phyloP scores from a whole-genome alignment of 805 yeast genomes.

The Sugiyamaella valdiviana region DNA sequence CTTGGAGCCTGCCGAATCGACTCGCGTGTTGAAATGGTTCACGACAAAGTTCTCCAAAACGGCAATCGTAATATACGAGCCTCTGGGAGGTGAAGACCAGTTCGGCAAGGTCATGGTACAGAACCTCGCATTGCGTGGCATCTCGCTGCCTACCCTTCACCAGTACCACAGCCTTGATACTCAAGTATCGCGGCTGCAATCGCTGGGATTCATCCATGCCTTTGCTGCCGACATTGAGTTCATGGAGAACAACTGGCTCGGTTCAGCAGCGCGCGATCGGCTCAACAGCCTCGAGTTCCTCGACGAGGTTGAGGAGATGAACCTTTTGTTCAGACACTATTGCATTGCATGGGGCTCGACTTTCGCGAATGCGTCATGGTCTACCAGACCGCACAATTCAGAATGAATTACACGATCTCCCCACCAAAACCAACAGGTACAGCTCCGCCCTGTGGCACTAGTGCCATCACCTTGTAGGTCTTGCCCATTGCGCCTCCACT shows the following conservation, averaged over 20 bases:
- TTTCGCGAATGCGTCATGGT: neutral
- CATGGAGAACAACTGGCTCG: conserved; percentile 41
- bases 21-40: conserved; percentile 42
- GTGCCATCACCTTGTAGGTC: conserved; percentile 63
- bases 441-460: conserved; percentile 41
- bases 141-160: conserved; percentile 52
- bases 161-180: conserved; percentile 43
- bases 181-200: conserved; percentile 36
- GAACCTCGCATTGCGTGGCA: conserved; percentile 56
- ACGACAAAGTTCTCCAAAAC: conserved; percentile 23
- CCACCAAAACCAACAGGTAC: conserved; percentile 54
- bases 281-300: conserved; percentile 54
- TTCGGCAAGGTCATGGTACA: conserved; percentile 66
- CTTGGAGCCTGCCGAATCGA: conserved; percentile 46
- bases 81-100: conserved; percentile 52
- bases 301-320: conserved; percentile 71
- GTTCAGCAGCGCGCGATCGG: conserved; percentile 35
- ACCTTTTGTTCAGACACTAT: conserved; percentile 57
- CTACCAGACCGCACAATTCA: neutral
- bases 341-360: conserved; percentile 37
- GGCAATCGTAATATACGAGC: conserved; percentile 53
- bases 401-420: neutral
- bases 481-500: conserved; percentile 66
- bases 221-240: conserved; percentile 42
- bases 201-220: conserved; percentile 25